Percentiles rank a stretch among this genome's conserved stretches.
phyloP scores from a whole-genome alignment of 192 early-diverging fungal species.

The Backusella australiensis region DNA sequence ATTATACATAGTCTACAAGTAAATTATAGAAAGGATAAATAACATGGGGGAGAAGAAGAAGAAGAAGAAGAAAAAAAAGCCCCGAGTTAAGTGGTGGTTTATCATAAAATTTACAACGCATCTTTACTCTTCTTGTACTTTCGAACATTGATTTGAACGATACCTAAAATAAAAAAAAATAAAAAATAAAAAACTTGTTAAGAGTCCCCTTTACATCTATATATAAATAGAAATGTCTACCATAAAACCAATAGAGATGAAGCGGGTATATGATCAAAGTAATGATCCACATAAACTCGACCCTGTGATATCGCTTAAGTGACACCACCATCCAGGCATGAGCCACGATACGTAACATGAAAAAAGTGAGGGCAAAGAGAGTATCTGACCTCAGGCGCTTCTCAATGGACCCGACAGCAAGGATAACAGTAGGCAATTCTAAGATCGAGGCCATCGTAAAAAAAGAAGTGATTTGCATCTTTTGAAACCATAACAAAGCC shows the following conservation, averaged over 20 bases:
- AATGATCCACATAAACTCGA: slow-evolving; percentile 38
- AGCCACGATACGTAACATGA: slow-evolving; percentile 50
- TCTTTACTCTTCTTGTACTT: not conserved
- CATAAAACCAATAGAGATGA: slow-evolving; percentile 53
- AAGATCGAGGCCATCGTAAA: slow-evolving; percentile 50
- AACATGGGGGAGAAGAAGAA: not conserved
- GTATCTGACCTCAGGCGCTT: slow-evolving; percentile 46
- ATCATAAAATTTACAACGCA: not conserved
- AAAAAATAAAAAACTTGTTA: not conserved
- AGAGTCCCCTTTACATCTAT: not conserved
- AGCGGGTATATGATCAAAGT: slow-evolving; percentile 42
- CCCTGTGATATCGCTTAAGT: slow-evolving; percentile 36
- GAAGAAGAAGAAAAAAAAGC: not conserved
- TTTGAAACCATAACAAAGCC: slow-evolving; percentile 24
- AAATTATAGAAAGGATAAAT: not conserved
- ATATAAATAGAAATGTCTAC: slow-evolving; percentile 8
- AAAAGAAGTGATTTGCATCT: slow-evolving; percentile 29
- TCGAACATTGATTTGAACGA: not conserved
- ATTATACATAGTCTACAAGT: slow-evolving; percentile 4
- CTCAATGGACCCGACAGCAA: slow-evolving; percentile 49
- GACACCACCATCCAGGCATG: slow-evolving; percentile 44
- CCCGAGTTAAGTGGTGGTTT: not conserved
- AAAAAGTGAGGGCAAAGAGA: slow-evolving; percentile 52
- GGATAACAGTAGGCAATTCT: slow-evolving; percentile 55
- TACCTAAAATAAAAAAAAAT: not conserved